phyloP scores from a whole-genome alignment of 352 stramenopile genomes.

The Phytopythium helicoides region DNA sequence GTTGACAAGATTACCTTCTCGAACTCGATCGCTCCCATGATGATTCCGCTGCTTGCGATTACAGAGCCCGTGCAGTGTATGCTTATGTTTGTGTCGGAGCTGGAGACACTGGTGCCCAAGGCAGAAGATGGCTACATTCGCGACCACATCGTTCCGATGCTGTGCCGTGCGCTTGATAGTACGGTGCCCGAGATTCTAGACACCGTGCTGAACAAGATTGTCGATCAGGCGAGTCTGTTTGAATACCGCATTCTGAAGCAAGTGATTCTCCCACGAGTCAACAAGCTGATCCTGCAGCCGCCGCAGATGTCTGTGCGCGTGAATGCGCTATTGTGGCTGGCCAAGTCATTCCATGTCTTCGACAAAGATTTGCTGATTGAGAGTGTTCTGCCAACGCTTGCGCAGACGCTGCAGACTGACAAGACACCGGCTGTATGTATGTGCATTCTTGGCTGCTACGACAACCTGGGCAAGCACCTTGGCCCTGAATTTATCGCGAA shows the following conservation, averaged over 20 bases:
- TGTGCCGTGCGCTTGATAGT: constrained; percentile 79
- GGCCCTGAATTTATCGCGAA: constrained; percentile 82
- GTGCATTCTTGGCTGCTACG: constrained; percentile 86
- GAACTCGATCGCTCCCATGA: constrained; percentile 77
- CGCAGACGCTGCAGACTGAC: constrained; percentile 71
- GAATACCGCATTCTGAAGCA: constrained; percentile 89
- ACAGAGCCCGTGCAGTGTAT: constrained; percentile 86
- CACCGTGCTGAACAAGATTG: constrained; percentile 87
- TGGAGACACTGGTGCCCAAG: constrained; percentile 81
- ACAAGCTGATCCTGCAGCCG: constrained; percentile 83
- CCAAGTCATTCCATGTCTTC: constrained; percentile 88
- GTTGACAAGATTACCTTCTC: constrained; percentile 83
- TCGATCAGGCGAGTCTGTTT: constrained; percentile 83
- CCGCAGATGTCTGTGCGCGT: constrained; percentile 82
- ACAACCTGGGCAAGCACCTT: constrained; percentile 86
- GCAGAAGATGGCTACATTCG: constrained; percentile 86
- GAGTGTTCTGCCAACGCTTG: constrained; percentile 76
- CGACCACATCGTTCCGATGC: constrained; percentile 87
- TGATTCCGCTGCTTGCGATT: constrained; percentile 77
- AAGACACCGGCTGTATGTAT: constrained; percentile 85
- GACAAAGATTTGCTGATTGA: constrained; percentile 86
- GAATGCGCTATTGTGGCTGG: constrained; percentile 83
- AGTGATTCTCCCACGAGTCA: constrained; percentile 81
- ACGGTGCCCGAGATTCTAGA: constrained; percentile 86
- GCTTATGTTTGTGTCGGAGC: constrained; percentile 88